These are phyloP conservation scores for Xylaria palmicola DNA, from an alignment of 495 filamentous ascomycete species.

Conservation along the genomic window DNA sequence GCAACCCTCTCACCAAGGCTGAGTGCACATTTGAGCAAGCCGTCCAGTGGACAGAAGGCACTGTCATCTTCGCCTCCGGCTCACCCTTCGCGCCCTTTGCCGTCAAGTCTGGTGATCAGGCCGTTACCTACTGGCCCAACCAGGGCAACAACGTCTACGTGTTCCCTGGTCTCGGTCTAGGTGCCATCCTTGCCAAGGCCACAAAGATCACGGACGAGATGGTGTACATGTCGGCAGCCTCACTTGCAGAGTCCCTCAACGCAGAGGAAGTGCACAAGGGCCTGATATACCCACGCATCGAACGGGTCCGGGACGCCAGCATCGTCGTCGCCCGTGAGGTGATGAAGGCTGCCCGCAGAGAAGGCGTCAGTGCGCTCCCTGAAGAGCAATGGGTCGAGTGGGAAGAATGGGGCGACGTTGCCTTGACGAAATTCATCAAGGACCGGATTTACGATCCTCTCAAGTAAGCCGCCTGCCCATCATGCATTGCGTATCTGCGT, in stretches of 20 bases:
- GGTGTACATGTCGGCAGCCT: constrained; percentile 87
- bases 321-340: constrained; percentile 86
- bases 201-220: constrained; percentile 89
- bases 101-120: constrained; percentile 61
- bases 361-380: constrained; percentile 52
- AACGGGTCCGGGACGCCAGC: constrained; percentile 86
- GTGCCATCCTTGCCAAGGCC: constrained; percentile 88
- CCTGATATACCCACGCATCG: constrained; percentile 90
- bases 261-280: constrained; percentile 75
- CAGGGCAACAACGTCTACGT: constrained; percentile 93
- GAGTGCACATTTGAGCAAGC: constrained; percentile 97
- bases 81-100: constrained; percentile 83
- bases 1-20: constrained; percentile 91
- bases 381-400: constrained; percentile 81
- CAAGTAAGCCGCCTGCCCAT: constrained; percentile 22
- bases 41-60: constrained; percentile 82
- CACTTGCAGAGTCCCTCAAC: constrained; percentile 75
- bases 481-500: constrained; percentile 12
- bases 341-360: constrained; percentile 77
- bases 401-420: constrained; percentile 74
- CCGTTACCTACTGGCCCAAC: constrained; percentile 77
- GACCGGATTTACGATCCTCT: constrained; percentile 76
- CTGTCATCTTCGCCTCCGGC: constrained; percentile 89
- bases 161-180: constrained; percentile 95
- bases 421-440: constrained; percentile 78